Evolutionary conservation across 192 early-diverging fungal genomes (phyloP).

Genomic region (Entophlyctis luteolus): DNA sequence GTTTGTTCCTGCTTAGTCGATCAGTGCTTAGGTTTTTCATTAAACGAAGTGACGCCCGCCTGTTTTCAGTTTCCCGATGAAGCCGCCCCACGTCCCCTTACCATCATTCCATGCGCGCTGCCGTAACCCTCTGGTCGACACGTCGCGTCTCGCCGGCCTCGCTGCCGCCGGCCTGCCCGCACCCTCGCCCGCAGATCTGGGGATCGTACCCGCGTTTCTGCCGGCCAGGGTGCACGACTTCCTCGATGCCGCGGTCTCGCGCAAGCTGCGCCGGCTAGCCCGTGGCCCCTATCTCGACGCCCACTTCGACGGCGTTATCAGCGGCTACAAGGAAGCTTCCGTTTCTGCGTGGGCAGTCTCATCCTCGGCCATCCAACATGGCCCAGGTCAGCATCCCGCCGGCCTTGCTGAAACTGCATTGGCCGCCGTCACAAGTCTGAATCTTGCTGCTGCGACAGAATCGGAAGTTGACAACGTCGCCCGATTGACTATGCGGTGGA

Average conservation of each 20-base stretch:
- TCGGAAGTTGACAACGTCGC: neutral
- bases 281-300: slow-evolving; percentile 57
- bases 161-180: too few species aligned
- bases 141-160: too few species aligned
- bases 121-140: too few species aligned
- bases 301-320: slow-evolving; percentile 78
- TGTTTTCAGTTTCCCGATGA: too few species aligned
- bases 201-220: neutral
- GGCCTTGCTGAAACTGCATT: neutral
- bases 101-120: too few species aligned
- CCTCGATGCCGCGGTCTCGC: slow-evolving; percentile 14
- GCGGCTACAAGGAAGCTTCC: slow-evolving; percentile 28
- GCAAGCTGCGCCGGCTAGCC: slow-evolving; percentile 50
- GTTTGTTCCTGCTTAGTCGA: too few species aligned
- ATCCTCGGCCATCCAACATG: neutral
- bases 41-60: too few species aligned
- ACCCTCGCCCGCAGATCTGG: neutral
- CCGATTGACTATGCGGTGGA: neutral
- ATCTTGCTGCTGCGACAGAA: neutral
- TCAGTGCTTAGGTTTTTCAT: too few species aligned
- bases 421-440: neutral
- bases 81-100: too few species aligned
- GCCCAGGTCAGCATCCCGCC: too few species aligned
- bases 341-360: slow-evolving; percentile 21
- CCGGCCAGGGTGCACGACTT: neutral